Evolutionary conservation across 2,329 filamentous ascomycete species (phyloP), one percentile per base, ranked within the genome.

Genomic region (Xenoacremonium recifei): DNA sequence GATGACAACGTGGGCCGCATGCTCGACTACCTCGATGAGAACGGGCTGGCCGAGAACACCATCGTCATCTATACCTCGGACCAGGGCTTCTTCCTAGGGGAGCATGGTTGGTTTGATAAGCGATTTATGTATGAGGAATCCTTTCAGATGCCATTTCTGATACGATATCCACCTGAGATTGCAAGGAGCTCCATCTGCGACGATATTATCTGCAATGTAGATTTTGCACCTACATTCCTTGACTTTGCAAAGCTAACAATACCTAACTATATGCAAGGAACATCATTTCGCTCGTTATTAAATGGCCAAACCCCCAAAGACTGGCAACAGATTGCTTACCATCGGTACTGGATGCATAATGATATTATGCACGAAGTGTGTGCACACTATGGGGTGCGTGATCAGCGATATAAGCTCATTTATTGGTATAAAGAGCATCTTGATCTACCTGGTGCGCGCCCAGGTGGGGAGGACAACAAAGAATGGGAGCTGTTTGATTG

Each of bases 71-170:
- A 78, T 47, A 76, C 71, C 0, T 75, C 71, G 0, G 75, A 77
- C 47, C 74, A 78, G 45, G 76, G 75, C 5, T 78, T 78, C 60
- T 79, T 78, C 55, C 67, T 79, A 0, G 75, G 75, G 6, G 75
- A 79, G 44, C 76, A 79, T 45, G 75, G 75, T 39, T 79, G 74
- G 75, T 78, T 77, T 49, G 76, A 78, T 54, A 79, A 79, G 58
- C 69, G 75, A 3, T 77, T 79, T 55, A 77, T 79, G 70, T 79
- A 79, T 55, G 75, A 79, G 47, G 73, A 79, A 54, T 68, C 63
- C 12, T 78, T 79, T 59, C 74, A 78, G 56, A 78, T 79, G 75
- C 75, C 75, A 0, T 75, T 78, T 35, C 52, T 78, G 4, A 63
- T 74, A 6, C 66, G 70, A 0, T 74, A 72, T 35, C 74, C 75